phyloP scores from a whole-genome alignment of 305 asterid genomes.

The Fraxinus sp. region DNA sequence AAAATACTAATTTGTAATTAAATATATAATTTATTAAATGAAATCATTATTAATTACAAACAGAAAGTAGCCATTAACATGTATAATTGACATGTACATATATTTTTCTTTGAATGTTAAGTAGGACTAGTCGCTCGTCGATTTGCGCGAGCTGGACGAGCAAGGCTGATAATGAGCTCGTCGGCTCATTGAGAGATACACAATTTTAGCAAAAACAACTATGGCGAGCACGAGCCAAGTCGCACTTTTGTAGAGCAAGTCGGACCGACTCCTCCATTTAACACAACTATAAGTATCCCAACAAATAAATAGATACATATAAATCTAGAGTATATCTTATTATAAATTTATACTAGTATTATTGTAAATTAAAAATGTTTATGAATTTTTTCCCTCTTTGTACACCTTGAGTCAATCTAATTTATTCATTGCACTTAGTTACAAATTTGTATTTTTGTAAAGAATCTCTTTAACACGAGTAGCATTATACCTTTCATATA shows the following conservation, averaged over 20 bases:
- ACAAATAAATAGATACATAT: neutral
- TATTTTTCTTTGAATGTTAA: neutral
- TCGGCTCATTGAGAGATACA: neutral
- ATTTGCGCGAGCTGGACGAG: neutral
- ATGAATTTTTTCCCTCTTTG: neutral
- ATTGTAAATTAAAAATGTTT: too few relatives aligned
- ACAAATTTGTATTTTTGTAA: neutral
- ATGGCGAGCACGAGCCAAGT: neutral
- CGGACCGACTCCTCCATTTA: neutral
- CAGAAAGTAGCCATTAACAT: too few relatives aligned
- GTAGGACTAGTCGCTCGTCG: neutral
- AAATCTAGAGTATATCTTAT: neutral
- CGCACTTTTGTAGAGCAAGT: neutral
- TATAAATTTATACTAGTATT: too few relatives aligned
- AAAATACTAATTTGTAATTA: too few relatives aligned
- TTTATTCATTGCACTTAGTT: neutral
- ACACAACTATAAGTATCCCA: neutral
- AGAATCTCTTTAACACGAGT: neutral
- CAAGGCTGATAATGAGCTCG: neutral
- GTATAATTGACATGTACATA: neutral
- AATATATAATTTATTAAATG: too few relatives aligned
- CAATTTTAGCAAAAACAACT: neutral
- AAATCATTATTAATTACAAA: too few relatives aligned
- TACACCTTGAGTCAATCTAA: neutral
- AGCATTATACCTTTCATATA: neutral